Evolutionary conservation across 129 eudicot genomes (phyloP), one percentile per base, ranked within the genome.

Genomic region (Escallonia herrerae): DNA sequence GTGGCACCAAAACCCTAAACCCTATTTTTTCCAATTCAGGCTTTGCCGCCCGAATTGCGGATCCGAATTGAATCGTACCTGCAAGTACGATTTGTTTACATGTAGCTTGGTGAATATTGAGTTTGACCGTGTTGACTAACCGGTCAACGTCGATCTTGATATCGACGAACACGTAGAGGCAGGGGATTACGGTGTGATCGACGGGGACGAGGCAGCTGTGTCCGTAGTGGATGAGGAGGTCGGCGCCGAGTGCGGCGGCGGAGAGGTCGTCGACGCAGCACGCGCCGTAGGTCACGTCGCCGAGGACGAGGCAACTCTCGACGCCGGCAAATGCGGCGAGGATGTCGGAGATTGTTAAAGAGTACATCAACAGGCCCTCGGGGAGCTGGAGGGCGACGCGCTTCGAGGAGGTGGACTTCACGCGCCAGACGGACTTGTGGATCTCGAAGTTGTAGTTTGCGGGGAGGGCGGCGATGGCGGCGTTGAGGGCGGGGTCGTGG

Each of bases 261-360:
- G 97, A 74, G 57, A 87, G 86, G 73, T 91, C 97, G 69, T 91
- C 97, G 8, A 91, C 84, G 65, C 95, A 91, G 69, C 97, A 91
- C 6, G 97, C 97, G 57, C 97, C 97, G 75, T 87, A 91, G 12
- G 97, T 91, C 74, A 91, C 96, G 84, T 91, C 97, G 41, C 87
- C 95, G 58, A 91, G 85, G 45, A 91, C 61, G 65, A 87, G 81
- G 61, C 85, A 76, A 4, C 77, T 80, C 3, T 75, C 79, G 42
- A 75, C 89, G 74, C 51, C 67, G 52, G 97, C 81, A 76, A 87
- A 91, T 45, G 97, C 56, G 68, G 84, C 72, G 77, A 91, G 84
- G 67, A 91, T 85, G 72, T 91, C 97, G 68, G 96, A 83, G 80
- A 91, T 90, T 60, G 68, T 53, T 44, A 85, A 69, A 9, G 97